These are phyloP conservation scores for Heterobasidion occidentale DNA, from an alignment of 1,284 basidiomycete species.

Conservation along the genomic window DNA sequence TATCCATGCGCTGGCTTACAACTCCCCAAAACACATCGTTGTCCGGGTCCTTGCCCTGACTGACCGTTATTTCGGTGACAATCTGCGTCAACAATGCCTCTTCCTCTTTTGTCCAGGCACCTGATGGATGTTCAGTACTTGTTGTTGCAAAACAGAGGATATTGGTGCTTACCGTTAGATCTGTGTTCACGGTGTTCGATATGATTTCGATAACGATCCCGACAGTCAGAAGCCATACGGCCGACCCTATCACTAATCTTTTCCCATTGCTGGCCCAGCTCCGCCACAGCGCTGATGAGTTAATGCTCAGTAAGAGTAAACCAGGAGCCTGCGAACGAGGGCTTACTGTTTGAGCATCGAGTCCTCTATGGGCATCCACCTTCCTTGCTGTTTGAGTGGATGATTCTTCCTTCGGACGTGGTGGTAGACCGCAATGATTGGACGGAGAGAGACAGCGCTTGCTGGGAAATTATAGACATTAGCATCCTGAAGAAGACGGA, in stretches of 20 bases:
- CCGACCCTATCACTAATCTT: constrained; percentile 61
- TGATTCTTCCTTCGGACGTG: constrained; percentile 64
- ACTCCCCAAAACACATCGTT: constrained; percentile 77
- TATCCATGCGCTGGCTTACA: constrained; percentile 70
- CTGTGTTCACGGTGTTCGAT: constrained; percentile 49
- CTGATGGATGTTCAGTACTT: constrained; percentile 20
- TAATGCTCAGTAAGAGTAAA: background rate
- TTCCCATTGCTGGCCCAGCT: constrained; percentile 75
- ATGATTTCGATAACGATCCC: constrained; percentile 79
- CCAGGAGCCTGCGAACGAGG: constrained; percentile 1
- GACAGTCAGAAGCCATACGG: constrained; percentile 70
- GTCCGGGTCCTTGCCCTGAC: constrained; percentile 61
- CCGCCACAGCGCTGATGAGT: constrained; percentile 47
- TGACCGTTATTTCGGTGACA: constrained; percentile 62
- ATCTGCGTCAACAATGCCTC: constrained; percentile 64
- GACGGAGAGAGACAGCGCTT: constrained; percentile 58
- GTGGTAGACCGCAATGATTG: constrained; percentile 77
- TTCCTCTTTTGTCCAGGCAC: constrained; percentile 66
- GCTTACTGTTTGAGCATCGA: constrained; percentile 51
- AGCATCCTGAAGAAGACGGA: constrained; percentile 1
- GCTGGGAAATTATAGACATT: constrained; percentile 31
- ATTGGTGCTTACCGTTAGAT: constrained; percentile 22
- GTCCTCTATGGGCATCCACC: constrained; percentile 68
- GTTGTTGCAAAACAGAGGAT: background rate
- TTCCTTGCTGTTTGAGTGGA: constrained; percentile 58